These are phyloP conservation scores for Trichophyton schoenleinii DNA, from an alignment of 2,329 filamentous ascomycete genomes.

Conservation along the genomic window DNA sequence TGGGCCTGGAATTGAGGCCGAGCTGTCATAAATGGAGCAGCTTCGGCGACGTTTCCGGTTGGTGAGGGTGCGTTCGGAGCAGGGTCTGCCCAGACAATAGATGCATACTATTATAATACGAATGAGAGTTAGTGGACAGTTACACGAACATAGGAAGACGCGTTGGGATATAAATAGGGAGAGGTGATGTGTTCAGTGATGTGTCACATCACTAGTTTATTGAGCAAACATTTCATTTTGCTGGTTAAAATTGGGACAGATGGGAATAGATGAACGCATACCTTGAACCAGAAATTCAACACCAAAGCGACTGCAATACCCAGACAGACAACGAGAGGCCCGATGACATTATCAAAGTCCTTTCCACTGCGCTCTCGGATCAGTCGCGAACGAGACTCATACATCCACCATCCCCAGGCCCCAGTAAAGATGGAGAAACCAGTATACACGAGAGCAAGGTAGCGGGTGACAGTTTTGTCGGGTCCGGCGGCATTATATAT, in stretches of 20 bases:
- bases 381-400: conserved; percentile 60
- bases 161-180: not conserved
- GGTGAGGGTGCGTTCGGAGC: not conserved
- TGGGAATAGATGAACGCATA: conserved; percentile 13
- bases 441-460: conserved; percentile 73
- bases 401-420: conserved; percentile 76
- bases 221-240: not conserved
- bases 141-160: not conserved
- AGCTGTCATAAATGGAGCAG: not conserved
- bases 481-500: conserved; percentile 79
- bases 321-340: conserved; percentile 69
- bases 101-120: conserved; percentile 17
- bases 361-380: conserved; percentile 77
- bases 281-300: conserved; percentile 79
- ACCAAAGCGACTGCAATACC: conserved; percentile 67
- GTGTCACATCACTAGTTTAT: not conserved
- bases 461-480: conserved; percentile 58
- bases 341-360: conserved; percentile 82
- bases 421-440: conserved; percentile 70
- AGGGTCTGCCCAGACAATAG: conserved; percentile 13
- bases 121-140: not conserved
- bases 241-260: too few relatives aligned
- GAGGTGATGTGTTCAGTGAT: not conserved
- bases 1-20: not conserved
- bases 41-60: not conserved